phyloP scores from a whole-genome alignment of 164 flowering plant species.

The Magnolia changhungtana region DNA sequence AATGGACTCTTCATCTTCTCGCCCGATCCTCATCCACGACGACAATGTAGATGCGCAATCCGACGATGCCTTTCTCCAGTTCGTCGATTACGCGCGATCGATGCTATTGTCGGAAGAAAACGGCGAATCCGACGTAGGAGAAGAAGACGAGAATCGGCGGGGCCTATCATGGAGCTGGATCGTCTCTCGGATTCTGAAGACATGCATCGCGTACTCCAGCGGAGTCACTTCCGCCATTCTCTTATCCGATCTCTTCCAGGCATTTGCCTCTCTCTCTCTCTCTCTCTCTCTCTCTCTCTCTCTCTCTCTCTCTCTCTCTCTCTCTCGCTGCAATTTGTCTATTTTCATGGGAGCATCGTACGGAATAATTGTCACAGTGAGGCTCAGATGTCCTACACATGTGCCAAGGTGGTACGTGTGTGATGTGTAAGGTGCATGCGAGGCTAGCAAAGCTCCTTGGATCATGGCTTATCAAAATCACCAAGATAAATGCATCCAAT shows the following conservation, averaged over 20 bases:
- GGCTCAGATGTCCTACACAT: not conserved
- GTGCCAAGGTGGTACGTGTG: not conserved
- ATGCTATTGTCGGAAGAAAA: conserved; percentile 33
- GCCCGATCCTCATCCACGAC: conserved; percentile 1
- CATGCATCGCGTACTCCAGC: conserved; percentile 73
- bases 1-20: not conserved
- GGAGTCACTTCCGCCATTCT: conserved; percentile 91
- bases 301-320: not conserved
- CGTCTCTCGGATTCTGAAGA: conserved; percentile 64
- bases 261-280: conserved; percentile 10
- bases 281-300: not conserved
- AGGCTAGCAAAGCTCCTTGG: too few species aligned
- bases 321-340: not conserved
- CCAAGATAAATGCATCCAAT: too few species aligned
- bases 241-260: conserved; percentile 87
- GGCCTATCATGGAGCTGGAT: conserved; percentile 89
- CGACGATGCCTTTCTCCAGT: conserved; percentile 59
- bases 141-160: conserved; percentile 11
- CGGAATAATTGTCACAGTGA: not conserved
- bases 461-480: too few species aligned
- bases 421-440: not conserved
- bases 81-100: conserved; percentile 65
- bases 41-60: conserved; percentile 14
- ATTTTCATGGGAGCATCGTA: not conserved
- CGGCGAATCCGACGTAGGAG: conserved; percentile 23